Evolutionary conservation across 768 basidiomycete genomes (phyloP).

Genomic region (Suillus subaureus): DNA sequence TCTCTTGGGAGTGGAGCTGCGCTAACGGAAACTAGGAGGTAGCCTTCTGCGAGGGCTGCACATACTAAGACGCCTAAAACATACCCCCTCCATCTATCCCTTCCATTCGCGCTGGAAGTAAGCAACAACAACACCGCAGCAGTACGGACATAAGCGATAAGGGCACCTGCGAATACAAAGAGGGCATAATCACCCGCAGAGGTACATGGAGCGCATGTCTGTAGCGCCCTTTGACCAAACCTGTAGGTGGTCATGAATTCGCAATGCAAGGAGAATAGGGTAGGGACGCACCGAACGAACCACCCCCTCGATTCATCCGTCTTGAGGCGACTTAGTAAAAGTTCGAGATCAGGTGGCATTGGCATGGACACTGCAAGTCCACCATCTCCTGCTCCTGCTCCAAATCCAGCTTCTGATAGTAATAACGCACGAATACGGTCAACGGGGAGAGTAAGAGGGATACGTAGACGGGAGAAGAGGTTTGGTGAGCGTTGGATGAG

Average conservation of each 20-base stretch:
- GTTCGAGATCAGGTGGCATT: conserved; percentile 51
- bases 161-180: conserved; percentile 53
- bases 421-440: conserved; percentile 54
- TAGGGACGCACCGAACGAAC: conserved; percentile 57
- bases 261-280: background rate
- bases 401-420: conserved; percentile 42
- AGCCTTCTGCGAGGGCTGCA: conserved; percentile 55
- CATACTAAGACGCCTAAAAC: conserved; percentile 51
- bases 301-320: conserved; percentile 57
- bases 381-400: conserved; percentile 21
- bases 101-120: conserved; percentile 43
- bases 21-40: conserved; percentile 49
- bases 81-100: conserved; percentile 45
- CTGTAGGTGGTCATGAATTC: conserved; percentile 35
- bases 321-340: conserved; percentile 55
- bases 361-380: conserved; percentile 14
- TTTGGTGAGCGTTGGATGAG: conserved; percentile 58
- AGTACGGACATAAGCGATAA: conserved; percentile 63
- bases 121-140: conserved; percentile 49
- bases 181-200: conserved; percentile 61
- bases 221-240: conserved; percentile 67
- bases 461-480: conserved; percentile 55
- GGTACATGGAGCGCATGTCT: conserved; percentile 67
- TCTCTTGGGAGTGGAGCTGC: conserved; percentile 48
- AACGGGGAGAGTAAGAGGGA: conserved; percentile 57